Evolutionary conservation across 257 asterid species (phyloP), one percentile per base, ranked within the genome.

Genomic region (Ajuga chamaepitys): DNA sequence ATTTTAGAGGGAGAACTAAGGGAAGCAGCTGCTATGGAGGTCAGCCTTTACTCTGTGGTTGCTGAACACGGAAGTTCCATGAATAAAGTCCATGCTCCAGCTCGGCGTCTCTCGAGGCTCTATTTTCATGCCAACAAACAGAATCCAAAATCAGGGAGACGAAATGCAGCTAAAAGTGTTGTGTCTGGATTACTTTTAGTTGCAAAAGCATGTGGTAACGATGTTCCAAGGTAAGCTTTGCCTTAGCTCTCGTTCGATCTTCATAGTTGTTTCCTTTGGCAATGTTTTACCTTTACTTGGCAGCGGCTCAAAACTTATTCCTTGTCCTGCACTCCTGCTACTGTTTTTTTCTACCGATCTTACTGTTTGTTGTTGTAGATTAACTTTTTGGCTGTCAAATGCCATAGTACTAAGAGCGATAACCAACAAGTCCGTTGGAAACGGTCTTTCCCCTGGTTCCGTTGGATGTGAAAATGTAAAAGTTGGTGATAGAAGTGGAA

Each of bases 331-430:
- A n/a, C 37, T 25, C 14, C 12, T 16, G 42, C 57, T 48, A 25
- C 46, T 61, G 35, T 74, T 50, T 16, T 56, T 55, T 22, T 8
- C 22, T 42, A n/a, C n/a, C n/a, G n/a, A n/a, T n/a, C n/a, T n/a
- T n/a, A 40, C 48, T 62, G 10, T 16, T 17, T 68, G 7, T 66
- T 34, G 12, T 65, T 28, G 52, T 84, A 89, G 97, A 70, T 87
- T 89, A 73, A 89, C 95, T 6, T 89, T 89, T 81, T 89, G 97
- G 95, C 78, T 89, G 54, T 89, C 97, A 32, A 89, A 89, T 70
- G 64, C 83, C 22, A 64, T 85, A 57, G 85, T 88, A 26, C 80
- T 89, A 58, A 83, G 95, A 70, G 88, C 85, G 67, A 82, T 84
- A 24, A 72, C 85, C 47, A 81, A 78, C 68, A 82, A 77, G 77